Base-by-base conservation (phyloP, 768 basidiomycete genomes). In the Mycena polygramma region DNA sequence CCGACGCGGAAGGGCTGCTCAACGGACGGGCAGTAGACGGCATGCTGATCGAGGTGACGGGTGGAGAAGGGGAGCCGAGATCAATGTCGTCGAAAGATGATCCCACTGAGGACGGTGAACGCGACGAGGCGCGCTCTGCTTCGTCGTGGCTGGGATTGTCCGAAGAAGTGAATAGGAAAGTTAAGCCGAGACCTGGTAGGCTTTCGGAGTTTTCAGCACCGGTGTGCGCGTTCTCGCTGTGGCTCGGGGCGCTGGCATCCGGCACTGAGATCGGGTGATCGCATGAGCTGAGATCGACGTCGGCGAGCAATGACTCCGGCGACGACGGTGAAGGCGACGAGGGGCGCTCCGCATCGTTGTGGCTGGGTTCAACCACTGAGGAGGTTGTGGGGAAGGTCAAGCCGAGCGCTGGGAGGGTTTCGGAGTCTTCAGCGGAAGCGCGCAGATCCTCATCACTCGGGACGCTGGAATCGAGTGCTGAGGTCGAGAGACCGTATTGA, bases 11-110 rank as follows among this genome's bases (percentile, higher is more conserved):
- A 53, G 58, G 58, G 15, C 51, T 26, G 19, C 9, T 22, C 8
- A 37, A 46, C 36, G 54, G 57, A 41, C 37, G 59, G 30, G 37
- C 46, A 5, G 66, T 68, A 7, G 63, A 57, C 6, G 57, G 51
- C 19, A 52, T 17, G 39, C 48, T 58, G 39, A 35, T 52, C 26
- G 68, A 63, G 13, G 57, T 57, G 46, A 30, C 48, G 43, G 48
- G 24, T 3, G 13, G 36, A 19, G 60, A 63, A 36, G 24, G 59
- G 41, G 66, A 61, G 22, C 36, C 45, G 15, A 39, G 35, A 58
- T 55, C 35, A 9, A 43, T 19, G 52, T 67, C 57, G 13, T 53
- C 57, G 41, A 52, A 26, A 19, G n/a, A 43, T 1, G 66, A 61
- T 6, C 57, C 68, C 8, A 20, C 52, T 9, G n/a, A 22, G 46